A percentile compares a stretch with the other conserved stretches of the same genome.
These are phyloP conservation scores for Metschnikowia arizonensis DNA, from an alignment of 805 yeast genomes.

Conservation along the genomic window DNA sequence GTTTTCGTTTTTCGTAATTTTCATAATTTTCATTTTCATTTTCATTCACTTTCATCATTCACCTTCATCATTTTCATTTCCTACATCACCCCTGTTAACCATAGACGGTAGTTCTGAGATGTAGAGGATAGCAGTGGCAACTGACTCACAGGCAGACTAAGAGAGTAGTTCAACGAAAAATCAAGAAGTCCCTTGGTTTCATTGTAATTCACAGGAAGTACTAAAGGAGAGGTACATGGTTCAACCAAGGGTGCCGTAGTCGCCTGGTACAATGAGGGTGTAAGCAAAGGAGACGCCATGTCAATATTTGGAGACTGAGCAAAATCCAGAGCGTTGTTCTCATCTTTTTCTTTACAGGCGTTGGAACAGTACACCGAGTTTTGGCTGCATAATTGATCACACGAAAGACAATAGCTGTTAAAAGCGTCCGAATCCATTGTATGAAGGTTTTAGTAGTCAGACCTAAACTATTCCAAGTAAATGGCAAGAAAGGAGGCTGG, in stretches of 20 bases:
- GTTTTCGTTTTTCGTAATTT: neutral
- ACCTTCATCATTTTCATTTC: no score
- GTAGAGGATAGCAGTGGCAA: constrained; percentile 23
- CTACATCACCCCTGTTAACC: constrained; percentile 30
- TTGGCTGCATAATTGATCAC: constrained; percentile 19
- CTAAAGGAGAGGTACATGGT: constrained; percentile 22
- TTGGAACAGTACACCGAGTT: constrained; percentile 26
- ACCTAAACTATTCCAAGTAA: no score
- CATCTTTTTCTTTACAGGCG: constrained; percentile 33
- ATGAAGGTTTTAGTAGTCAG: no score
- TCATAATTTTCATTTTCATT: neutral
- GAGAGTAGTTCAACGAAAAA: constrained; percentile 34
- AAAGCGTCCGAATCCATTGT: constrained; percentile 20
- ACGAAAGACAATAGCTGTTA: constrained; percentile 21
- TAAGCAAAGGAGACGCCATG: constrained; percentile 37
- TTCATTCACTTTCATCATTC: neutral
- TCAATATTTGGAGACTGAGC: constrained; percentile 18
- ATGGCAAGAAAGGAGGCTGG: no score
- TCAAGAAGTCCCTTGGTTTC: constrained; percentile 23
- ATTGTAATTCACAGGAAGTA: constrained; percentile 19
- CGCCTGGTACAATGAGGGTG: constrained; percentile 32
- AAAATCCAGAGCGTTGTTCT: constrained; percentile 19
- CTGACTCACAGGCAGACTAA: constrained; percentile 16
- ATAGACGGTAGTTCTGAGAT: constrained; percentile 37
- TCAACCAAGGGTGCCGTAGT: constrained; percentile 14